A percentile compares a stretch with the other conserved stretches of the same genome.
phyloP scores from a whole-genome alignment of 1,284 basidiomycete genomes.

The Apiotrichum domesticum region DNA sequence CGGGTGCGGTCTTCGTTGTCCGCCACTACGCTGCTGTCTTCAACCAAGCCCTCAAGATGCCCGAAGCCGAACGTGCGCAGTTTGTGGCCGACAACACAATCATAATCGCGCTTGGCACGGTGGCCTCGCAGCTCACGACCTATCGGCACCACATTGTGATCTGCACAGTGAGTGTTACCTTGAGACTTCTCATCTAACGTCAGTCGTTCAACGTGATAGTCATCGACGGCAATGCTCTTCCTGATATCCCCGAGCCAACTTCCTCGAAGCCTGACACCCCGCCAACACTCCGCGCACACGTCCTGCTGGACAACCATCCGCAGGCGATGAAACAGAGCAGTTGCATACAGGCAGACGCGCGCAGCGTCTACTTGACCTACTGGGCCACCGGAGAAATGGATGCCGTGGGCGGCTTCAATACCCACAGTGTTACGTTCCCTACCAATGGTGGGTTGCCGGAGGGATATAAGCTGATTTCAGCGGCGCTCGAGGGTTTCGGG shows the following conservation, averaged over 20 bases:
- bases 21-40: constrained; percentile 28
- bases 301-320: constrained; percentile 18
- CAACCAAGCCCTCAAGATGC: not conserved
- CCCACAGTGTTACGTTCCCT: constrained; percentile 9
- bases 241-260: constrained; percentile 1
- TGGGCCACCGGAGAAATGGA: constrained; percentile 22
- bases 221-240: constrained; percentile 21
- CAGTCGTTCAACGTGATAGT: constrained; percentile 20
- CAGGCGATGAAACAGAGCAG: constrained; percentile 22
- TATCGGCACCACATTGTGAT: constrained; percentile 26
- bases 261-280: not conserved
- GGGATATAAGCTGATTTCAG: not conserved
- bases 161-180: constrained; percentile 18
- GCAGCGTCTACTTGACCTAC: constrained; percentile 28
- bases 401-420: not conserved
- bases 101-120: constrained; percentile 16
- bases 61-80: constrained; percentile 8
- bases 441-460: not conserved
- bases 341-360: constrained; percentile 31
- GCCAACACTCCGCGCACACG: constrained; percentile 13
- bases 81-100: constrained; percentile 17
- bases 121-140: constrained; percentile 24
- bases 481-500: constrained; percentile 16
- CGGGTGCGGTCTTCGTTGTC: constrained; percentile 25
- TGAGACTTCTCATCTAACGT: not conserved